Percentiles rank a stretch among this genome's conserved stretches.
These are phyloP conservation scores for Endotrypanum monterogeii DNA, from an alignment of 208 protist species.

Conservation along the genomic window DNA sequence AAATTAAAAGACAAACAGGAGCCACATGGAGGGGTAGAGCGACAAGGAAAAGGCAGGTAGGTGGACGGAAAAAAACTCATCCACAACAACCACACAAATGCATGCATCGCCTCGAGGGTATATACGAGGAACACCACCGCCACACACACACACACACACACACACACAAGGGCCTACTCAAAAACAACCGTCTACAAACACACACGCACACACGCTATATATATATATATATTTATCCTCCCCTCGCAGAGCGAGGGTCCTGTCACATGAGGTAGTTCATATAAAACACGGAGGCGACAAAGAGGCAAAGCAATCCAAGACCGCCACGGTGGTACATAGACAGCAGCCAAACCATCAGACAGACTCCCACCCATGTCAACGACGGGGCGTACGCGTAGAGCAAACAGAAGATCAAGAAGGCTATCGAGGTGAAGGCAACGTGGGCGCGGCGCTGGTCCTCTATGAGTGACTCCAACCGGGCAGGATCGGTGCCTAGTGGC, in stretches of 20 bases:
- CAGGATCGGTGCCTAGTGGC: neutral
- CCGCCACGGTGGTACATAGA: constrained; percentile 35
- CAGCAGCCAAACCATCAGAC: constrained; percentile 32
- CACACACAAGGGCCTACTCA: neutral
- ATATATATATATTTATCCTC: neutral
- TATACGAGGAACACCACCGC: neutral
- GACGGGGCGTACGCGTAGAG: constrained; percentile 15
- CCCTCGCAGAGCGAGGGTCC: neutral
- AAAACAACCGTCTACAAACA: constrained; percentile 1
- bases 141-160: neutral
- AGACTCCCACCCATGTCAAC: constrained; percentile 18
- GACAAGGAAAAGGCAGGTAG: neutral
- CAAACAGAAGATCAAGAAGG: constrained; percentile 31
- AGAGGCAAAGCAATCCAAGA: constrained; percentile 28
- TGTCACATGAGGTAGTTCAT: constrained; percentile 24
- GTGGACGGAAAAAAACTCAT: neutral
- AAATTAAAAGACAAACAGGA: neutral
- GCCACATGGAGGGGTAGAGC: constrained; percentile 1
- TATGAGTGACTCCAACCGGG: constrained; percentile 7
- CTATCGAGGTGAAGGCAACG: constrained; percentile 37
- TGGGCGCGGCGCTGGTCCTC: constrained; percentile 33
- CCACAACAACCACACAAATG: neutral
- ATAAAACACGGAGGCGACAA: constrained; percentile 38
- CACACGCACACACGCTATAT: neutral
- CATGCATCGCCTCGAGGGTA: too few relatives aligned